Conservation (phyloP, 352 stramenopile species). For the Pythium aphanidermatum region DNA sequence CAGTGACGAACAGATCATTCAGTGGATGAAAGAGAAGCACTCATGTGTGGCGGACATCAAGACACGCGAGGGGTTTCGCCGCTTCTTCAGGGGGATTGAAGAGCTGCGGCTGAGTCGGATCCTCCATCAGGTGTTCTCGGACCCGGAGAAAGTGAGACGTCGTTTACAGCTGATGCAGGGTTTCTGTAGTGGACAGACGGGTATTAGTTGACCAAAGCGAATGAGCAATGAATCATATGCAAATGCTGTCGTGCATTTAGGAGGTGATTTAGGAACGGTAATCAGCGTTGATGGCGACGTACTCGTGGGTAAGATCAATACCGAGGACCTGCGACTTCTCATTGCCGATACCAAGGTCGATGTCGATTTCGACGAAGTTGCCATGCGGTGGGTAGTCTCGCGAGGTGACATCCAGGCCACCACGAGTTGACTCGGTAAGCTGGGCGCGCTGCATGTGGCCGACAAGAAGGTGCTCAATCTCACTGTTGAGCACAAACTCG, state of each 20-base stretch:
- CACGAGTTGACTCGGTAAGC: constrained; percentile 76
- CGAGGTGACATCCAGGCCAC: constrained; percentile 70
- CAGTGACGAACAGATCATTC: constrained; percentile 39
- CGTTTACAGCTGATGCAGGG: constrained; percentile 69
- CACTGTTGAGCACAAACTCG: constrained; percentile 89
- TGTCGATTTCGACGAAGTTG: constrained; percentile 95
- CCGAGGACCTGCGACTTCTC: constrained; percentile 88
- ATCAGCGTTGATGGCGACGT: constrained; percentile 98
- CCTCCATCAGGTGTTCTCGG: constrained; percentile 39
- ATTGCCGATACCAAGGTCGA: constrained; percentile 90
- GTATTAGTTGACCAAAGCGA: constrained; percentile 9
- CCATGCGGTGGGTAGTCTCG: constrained; percentile 93
- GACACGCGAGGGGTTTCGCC: constrained; percentile 64
- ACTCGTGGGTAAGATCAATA: constrained; percentile 97
- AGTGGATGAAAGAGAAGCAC: constrained; percentile 47
- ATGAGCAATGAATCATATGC: constrained; percentile 4
- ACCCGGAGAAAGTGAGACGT: constrained; percentile 46
- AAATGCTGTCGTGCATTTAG: too few species aligned
- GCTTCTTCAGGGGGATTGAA: constrained; percentile 60
- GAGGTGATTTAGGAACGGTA: constrained; percentile 97
- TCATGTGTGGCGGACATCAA: constrained; percentile 40
- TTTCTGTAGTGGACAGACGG: constrained; percentile 21
- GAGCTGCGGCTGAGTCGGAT: constrained; percentile 36
- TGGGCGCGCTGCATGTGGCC: constrained; percentile 93
- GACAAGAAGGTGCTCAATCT: constrained; percentile 92